Conservation (phyloP, 768 basidiomycete genomes). For the Tylopilus intermedius region DNA sequence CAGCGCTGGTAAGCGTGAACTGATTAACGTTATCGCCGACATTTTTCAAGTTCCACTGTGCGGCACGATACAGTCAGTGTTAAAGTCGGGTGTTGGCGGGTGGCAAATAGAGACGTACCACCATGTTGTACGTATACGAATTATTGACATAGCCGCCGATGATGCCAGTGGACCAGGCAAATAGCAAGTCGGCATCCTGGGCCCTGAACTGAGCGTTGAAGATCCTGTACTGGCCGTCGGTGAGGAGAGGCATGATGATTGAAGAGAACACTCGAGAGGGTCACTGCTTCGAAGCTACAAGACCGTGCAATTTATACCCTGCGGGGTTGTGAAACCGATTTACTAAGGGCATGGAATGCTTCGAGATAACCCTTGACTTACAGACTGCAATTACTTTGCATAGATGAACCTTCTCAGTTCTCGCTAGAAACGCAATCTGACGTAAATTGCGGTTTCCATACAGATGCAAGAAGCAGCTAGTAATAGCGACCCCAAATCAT, state of each 20-base stretch:
- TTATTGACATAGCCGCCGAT: background rate
- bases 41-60: slow-evolving; percentile 2
- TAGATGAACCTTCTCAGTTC: too few species aligned
- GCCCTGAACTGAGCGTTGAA: background rate
- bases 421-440: too few species aligned
- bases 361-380: too few species aligned
- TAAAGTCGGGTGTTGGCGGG: background rate
- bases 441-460: too few species aligned
- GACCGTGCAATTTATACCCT: background rate
- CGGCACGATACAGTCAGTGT: too few species aligned
- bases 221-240: slow-evolving; percentile 2
- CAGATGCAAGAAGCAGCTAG: too few species aligned
- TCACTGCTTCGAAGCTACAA: background rate
- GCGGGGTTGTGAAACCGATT: too few species aligned
- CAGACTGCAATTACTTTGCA: too few species aligned
- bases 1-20: background rate
- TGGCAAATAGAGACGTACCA: background rate
- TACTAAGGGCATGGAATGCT: too few species aligned
- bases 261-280: background rate
- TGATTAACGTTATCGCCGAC: background rate
- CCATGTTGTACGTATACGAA: background rate
- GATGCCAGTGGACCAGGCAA: background rate
- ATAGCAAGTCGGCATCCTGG: background rate
- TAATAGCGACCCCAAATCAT: too few species aligned
- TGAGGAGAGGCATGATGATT: background rate